These are phyloP conservation scores for Solanum clarkiae DNA, from an alignment of 257 asterid genomes.

Conservation along the genomic window DNA sequence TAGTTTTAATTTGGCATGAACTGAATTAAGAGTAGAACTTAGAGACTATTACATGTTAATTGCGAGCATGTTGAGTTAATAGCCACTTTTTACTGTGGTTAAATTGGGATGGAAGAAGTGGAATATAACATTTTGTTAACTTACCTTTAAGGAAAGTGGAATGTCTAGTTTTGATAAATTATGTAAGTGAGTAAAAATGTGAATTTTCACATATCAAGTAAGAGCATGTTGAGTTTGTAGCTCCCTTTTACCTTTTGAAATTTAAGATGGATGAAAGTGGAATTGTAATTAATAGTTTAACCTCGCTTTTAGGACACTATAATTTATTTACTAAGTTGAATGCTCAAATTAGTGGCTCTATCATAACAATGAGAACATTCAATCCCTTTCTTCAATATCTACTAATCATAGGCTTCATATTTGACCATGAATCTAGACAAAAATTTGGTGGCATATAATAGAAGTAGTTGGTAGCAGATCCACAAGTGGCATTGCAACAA, in stretches of 20 bases:
- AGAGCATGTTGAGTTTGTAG: neutral
- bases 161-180: neutral
- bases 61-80: neutral
- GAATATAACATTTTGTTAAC: too few species aligned
- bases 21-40: neutral
- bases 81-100: neutral
- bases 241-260: neutral
- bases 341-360: neutral
- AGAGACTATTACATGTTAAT: neutral
- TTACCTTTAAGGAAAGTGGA: neutral
- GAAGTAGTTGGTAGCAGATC: neutral
- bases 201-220: neutral
- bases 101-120: neutral
- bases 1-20: neutral
- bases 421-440: neutral
- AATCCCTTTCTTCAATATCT: neutral
- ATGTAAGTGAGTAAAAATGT: neutral
- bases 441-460: neutral
- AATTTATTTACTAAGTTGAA: neutral
- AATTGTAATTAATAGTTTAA: neutral
- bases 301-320: neutral
- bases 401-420: neutral
- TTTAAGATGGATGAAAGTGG: neutral
- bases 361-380: neutral
- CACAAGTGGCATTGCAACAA: neutral